These are phyloP conservation scores for Dissoconium aciculare DNA, from an alignment of 2,329 filamentous ascomycete species.

Conservation along the genomic window DNA sequence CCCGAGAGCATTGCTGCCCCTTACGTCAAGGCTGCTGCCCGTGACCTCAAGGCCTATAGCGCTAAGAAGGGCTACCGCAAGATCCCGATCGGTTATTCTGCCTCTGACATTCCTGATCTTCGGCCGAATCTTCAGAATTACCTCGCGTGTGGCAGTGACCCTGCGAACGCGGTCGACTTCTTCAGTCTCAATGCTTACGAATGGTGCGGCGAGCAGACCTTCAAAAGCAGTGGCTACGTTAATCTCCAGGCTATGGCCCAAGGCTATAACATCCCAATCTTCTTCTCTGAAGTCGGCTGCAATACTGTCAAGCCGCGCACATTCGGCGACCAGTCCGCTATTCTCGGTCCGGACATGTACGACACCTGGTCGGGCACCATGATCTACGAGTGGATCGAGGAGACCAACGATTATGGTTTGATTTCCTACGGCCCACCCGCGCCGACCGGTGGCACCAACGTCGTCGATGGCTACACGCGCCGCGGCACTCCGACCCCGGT, in stretches of 20 bases:
- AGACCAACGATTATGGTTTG: slow-evolving; percentile 69
- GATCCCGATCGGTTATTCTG: slow-evolving; percentile 76
- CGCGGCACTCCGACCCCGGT: slow-evolving; percentile 60
- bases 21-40: slow-evolving; percentile 66
- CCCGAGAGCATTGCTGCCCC: slow-evolving; percentile 52
- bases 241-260: slow-evolving; percentile 51
- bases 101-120: slow-evolving; percentile 62
- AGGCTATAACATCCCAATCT: slow-evolving; percentile 67
- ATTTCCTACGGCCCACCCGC: slow-evolving; percentile 55
- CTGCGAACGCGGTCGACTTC: slow-evolving; percentile 60
- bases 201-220: slow-evolving; percentile 15
- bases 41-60: slow-evolving; percentile 72
- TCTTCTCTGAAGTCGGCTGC: slow-evolving; percentile 83
- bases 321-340: slow-evolving; percentile 59
- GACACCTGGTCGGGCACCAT: slow-evolving; percentile 60
- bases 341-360: slow-evolving; percentile 61
- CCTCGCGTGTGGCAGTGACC: slow-evolving; percentile 60
- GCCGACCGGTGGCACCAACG: slow-evolving; percentile 27
- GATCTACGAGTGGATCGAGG: slow-evolving; percentile 81
- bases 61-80: slow-evolving; percentile 60
- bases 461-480: slow-evolving; percentile 53
- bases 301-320: slow-evolving; percentile 47
- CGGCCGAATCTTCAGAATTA: slow-evolving; percentile 56
- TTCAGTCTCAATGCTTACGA: slow-evolving; percentile 59
- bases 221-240: slow-evolving; percentile 48